Conservation (phyloP, 805 yeast species). For the Cyberlindnera misumaiensis region DNA sequence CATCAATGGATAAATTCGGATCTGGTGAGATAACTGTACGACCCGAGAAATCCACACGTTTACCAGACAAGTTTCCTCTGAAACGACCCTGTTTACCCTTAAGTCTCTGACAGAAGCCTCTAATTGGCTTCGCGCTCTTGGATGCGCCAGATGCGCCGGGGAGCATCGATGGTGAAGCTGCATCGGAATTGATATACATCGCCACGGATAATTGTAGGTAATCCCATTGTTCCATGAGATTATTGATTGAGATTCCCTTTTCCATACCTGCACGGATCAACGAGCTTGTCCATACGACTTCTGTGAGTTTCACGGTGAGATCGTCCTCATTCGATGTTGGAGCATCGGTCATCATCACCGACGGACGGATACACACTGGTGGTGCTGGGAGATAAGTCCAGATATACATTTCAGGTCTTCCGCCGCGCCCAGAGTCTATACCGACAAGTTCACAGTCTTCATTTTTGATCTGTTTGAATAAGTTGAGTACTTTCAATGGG, state of each 20-base stretch:
- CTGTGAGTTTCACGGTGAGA: slow-evolving; percentile 89
- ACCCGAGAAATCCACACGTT: slow-evolving; percentile 97
- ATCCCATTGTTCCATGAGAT: slow-evolving; percentile 99
- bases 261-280: slow-evolving; percentile 91
- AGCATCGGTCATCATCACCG: slow-evolving; percentile 85
- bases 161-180: slow-evolving; percentile 71
- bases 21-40: slow-evolving; percentile 98
- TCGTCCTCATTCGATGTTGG: slow-evolving; percentile 96
- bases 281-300: slow-evolving; percentile 95
- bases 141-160: slow-evolving; percentile 58
- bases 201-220: slow-evolving; percentile 92
- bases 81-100: slow-evolving; percentile 99
- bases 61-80: slow-evolving; percentile 96
- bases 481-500: slow-evolving; percentile 79
- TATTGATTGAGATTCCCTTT: slow-evolving; percentile 87
- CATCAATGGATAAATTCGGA: slow-evolving; percentile 90
- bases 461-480: slow-evolving; percentile 81
- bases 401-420: slow-evolving; percentile 92
- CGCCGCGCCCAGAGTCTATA: slow-evolving; percentile 77
- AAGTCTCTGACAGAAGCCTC: slow-evolving; percentile 94
- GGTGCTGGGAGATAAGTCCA: slow-evolving; percentile 99
- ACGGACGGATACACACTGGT: slow-evolving; percentile 97
- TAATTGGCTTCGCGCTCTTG: slow-evolving; percentile 62
- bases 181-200: slow-evolving; percentile 94
- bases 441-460: slow-evolving; percentile 91